These are phyloP conservation scores for Oenanthe sinensis DNA, from an alignment of 129 eudicot species.

Conservation along the genomic window DNA sequence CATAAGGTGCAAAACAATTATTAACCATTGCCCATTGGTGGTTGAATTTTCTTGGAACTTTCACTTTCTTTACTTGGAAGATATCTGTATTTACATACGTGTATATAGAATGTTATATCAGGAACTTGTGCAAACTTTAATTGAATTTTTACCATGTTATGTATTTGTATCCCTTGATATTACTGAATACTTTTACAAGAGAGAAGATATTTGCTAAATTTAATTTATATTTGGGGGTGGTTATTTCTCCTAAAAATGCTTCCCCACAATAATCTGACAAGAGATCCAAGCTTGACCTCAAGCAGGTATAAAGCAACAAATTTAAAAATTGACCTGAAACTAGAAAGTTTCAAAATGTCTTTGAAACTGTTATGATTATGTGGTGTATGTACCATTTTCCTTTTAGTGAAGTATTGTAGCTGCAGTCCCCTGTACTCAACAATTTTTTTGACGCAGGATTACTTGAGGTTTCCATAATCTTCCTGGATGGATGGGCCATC, in stretches of 20 bases:
- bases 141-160: neutral
- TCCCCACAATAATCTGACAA: neutral
- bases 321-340: neutral
- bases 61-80: neutral
- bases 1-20: neutral
- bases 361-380: slow-evolving; percentile 6
- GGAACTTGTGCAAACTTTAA: neutral
- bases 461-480: slow-evolving; percentile 42
- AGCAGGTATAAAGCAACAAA: neutral
- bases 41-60: neutral
- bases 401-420: slow-evolving; percentile 16
- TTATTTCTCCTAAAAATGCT: neutral
- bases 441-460: slow-evolving; percentile 62
- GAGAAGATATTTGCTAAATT: neutral
- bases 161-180: too few relatives aligned
- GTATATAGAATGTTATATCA: neutral
- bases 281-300: neutral
- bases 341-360: slow-evolving; percentile 12
- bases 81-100: neutral
- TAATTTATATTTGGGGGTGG: neutral
- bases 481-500: slow-evolving; percentile 52
- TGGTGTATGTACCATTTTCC: slow-evolving; percentile 15
- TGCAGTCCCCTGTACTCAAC: slow-evolving; percentile 41
- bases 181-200: neutral
- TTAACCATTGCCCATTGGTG: neutral